Conservation (phyloP, 1,284 basidiomycete species). For the Porphyrellus sp. region DNA sequence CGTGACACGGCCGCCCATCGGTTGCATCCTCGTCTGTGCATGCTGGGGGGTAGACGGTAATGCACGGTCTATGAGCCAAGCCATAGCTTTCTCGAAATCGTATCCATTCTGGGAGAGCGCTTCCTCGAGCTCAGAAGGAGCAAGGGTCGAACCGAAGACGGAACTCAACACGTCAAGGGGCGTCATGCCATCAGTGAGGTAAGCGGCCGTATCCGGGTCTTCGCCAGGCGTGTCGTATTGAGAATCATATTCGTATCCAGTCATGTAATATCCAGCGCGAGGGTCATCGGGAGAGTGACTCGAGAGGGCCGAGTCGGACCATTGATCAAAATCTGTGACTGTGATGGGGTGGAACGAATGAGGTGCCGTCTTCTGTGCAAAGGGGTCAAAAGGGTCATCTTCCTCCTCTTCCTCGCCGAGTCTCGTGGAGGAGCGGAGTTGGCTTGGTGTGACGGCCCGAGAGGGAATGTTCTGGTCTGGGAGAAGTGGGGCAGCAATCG, state of each 20-base stretch:
- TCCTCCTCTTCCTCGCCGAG: constrained; percentile 58
- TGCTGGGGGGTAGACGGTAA: constrained; percentile 45
- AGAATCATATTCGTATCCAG: constrained; percentile 37
- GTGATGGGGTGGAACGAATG: constrained; percentile 61
- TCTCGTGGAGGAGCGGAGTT: constrained; percentile 59
- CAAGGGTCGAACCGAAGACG: constrained; percentile 86
- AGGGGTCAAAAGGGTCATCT: constrained; percentile 76
- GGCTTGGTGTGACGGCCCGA: constrained; percentile 38
- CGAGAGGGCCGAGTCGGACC: constrained; percentile 48
- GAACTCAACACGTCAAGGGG: constrained; percentile 94
- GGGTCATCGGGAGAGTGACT: constrained; percentile 47
- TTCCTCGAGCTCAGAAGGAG: constrained; percentile 89
- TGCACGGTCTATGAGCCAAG: constrained; percentile 80
- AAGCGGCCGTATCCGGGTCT: constrained; percentile 50
- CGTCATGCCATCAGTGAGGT: constrained; percentile 85
- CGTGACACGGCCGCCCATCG: constrained; percentile 60
- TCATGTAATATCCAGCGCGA: constrained; percentile 34
- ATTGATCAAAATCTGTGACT: constrained; percentile 62
- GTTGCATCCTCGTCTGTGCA: constrained; percentile 52
- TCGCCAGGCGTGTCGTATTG: constrained; percentile 43
- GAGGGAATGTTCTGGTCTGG: constrained; percentile 66
- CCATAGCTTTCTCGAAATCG: constrained; percentile 94
- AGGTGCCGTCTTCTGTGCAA: constrained; percentile 47
- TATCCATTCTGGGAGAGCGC: constrained; percentile 85
- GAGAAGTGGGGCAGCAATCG: constrained; percentile 83